These are phyloP conservation scores for Crithidia thermophila DNA, from an alignment of 208 protist species.

Conservation along the genomic window DNA sequence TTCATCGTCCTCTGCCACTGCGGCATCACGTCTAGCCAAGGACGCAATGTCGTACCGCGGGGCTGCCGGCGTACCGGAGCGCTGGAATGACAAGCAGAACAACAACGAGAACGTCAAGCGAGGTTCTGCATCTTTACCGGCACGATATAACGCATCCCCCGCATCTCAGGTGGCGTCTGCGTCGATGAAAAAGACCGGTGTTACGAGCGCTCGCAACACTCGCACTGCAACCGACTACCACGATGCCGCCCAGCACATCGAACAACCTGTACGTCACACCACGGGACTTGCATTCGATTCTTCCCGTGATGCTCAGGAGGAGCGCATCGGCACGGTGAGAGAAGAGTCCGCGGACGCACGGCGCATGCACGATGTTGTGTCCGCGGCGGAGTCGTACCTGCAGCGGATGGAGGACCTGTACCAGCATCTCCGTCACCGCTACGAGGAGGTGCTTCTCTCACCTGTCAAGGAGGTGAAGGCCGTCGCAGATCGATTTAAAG, in stretches of 20 bases:
- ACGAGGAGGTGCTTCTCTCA: constrained; percentile 37
- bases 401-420: constrained; percentile 68
- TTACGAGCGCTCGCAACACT: background rate
- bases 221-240: background rate
- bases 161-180: background rate
- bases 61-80: too few relatives aligned
- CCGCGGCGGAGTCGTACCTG: constrained; percentile 41
- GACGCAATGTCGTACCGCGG: too few relatives aligned
- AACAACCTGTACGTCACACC: too few relatives aligned
- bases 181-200: background rate
- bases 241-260: background rate
- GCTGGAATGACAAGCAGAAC: too few relatives aligned
- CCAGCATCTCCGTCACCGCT: constrained; percentile 43
- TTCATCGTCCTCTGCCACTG: too few relatives aligned
- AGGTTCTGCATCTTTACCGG: too few relatives aligned
- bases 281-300: too few relatives aligned
- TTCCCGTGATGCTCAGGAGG: too few relatives aligned
- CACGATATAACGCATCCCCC: too few relatives aligned
- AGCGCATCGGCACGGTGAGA: too few relatives aligned
- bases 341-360: background rate
- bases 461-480: constrained; percentile 14
- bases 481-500: background rate
- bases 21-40: too few relatives aligned
- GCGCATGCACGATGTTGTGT: constrained; percentile 16
- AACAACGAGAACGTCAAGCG: too few relatives aligned